Conservation (phyloP, 306 rosid species). For the Benincasa hispida region DNA sequence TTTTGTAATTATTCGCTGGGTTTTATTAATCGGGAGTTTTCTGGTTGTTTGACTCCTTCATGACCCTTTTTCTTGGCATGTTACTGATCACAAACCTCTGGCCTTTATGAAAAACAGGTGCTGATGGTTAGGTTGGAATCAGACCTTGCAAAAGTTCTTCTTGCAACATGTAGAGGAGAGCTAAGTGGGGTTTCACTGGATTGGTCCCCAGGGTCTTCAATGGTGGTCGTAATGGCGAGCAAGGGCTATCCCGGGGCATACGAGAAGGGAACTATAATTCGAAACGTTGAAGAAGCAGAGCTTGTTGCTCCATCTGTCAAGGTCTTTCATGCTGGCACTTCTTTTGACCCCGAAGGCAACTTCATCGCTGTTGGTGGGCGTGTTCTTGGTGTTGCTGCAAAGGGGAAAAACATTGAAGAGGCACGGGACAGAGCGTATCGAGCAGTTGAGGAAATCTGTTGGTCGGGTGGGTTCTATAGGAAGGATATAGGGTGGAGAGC, state of each 20-base stretch:
- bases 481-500: constrained; percentile 97
- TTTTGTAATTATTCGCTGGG: too few relatives aligned
- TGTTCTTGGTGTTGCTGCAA: constrained; percentile 87
- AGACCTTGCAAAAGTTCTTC: constrained; percentile 78
- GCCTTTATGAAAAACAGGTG: constrained; percentile 38
- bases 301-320: constrained; percentile 50
- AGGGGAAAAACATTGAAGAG: constrained; percentile 71
- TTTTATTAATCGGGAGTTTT: too few relatives aligned
- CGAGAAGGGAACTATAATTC: constrained; percentile 76
- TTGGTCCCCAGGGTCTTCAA: constrained; percentile 88
- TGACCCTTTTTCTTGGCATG: neutral
- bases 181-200: constrained; percentile 54
- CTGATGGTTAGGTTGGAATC: constrained; percentile 88
- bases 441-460: constrained; percentile 54
- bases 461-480: constrained; percentile 89
- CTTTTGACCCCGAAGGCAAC: constrained; percentile 52
- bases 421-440: constrained; percentile 61
- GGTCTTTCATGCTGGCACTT: constrained; percentile 94
- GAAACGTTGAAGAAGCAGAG: constrained; percentile 74
- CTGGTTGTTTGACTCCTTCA: too few relatives aligned
- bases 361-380: constrained; percentile 80
- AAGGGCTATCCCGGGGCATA: constrained; percentile 79
- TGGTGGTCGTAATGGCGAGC: constrained; percentile 99
- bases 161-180: constrained; percentile 88
- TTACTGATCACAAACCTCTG: neutral